A percentile compares a stretch with the other conserved stretches of the same genome.
Evolutionary conservation across 768 basidiomycete genomes (phyloP).

Genomic region (Trametes cingulata): DNA sequence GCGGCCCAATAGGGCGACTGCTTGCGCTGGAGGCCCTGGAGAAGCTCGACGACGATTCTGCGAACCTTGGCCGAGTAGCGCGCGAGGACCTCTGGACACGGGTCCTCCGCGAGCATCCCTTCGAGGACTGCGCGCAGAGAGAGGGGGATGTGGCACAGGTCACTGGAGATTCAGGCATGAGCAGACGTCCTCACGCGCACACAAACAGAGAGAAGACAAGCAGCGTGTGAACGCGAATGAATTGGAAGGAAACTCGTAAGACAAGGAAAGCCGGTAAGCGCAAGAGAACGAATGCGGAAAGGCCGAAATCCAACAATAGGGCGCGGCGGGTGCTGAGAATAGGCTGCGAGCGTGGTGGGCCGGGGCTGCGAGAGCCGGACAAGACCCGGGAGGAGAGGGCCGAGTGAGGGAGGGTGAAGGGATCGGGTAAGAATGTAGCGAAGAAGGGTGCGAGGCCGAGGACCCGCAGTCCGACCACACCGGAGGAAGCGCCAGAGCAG

Average conservation of each 20-base stretch:
- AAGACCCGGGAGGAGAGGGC: background rate
- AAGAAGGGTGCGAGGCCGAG: background rate
- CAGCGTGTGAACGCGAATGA: conserved; percentile 1
- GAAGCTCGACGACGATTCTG: conserved; percentile 37
- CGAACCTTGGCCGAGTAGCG: conserved; percentile 42
- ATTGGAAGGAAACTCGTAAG: background rate
- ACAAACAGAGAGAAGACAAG: background rate
- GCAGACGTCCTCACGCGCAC: background rate
- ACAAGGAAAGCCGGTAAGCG: background rate
- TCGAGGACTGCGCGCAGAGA: conserved; percentile 43
- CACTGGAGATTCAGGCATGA: conserved; percentile 30
- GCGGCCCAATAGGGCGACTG: conserved; percentile 42
- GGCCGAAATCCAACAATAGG: background rate
- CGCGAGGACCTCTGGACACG: conserved; percentile 37
- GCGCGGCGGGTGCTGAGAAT: background rate
- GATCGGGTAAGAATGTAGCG: conserved; percentile 11
- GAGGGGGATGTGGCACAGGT: conserved; percentile 40
- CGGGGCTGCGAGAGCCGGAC: conserved; percentile 11
- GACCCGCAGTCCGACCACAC: conserved; percentile 13
- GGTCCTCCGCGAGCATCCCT: conserved; percentile 44
- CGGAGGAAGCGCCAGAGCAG: conserved; percentile 12
- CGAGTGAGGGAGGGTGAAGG: background rate
- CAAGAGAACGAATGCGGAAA: background rate
- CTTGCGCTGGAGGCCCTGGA: conserved; percentile 44
- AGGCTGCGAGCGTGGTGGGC: background rate